phyloP scores from a whole-genome alignment of 306 rosid genomes.

The Alnus glutinosa region DNA sequence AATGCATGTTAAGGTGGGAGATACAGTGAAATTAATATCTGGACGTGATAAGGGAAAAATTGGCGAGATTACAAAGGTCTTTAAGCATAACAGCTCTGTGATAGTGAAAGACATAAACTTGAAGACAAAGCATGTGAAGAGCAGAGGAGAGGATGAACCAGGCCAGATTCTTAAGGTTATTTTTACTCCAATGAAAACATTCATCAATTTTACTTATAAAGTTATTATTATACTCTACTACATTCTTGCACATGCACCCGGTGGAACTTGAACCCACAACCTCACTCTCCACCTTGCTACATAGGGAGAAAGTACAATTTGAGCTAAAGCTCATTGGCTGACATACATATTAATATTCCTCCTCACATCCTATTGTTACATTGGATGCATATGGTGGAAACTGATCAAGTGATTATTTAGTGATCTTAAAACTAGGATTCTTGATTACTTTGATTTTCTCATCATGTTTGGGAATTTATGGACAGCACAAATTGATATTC shows the following conservation, averaged over 20 bases:
- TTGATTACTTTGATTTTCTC: not conserved
- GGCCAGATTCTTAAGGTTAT: slow-evolving; percentile 85
- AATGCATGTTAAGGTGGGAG: slow-evolving; percentile 94
- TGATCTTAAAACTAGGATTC: not conserved
- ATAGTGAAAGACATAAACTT: slow-evolving; percentile 69
- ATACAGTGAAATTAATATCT: slow-evolving; percentile 78
- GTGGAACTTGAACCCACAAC: no score
- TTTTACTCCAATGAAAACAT: slow-evolving; percentile 24
- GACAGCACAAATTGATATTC: not conserved
- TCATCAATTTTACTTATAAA: not conserved
- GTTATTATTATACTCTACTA: not conserved
- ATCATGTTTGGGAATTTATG: not conserved
- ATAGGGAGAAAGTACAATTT: no score
- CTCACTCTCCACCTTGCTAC: no score
- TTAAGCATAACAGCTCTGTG: slow-evolving; percentile 81
- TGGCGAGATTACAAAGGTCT: slow-evolving; percentile 70
- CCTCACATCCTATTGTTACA: not conserved
- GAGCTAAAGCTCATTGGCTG: no score
- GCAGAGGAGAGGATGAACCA: slow-evolving; percentile 80
- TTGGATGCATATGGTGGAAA: not conserved
- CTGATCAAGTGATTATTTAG: not conserved
- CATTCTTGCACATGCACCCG: not conserved
- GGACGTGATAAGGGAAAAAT: slow-evolving; percentile 88
- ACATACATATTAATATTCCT: not conserved
- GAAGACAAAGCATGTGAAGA: slow-evolving; percentile 91